A percentile compares a stretch with the other conserved stretches of the same genome.
Evolutionary conservation across 352 stramenopile species (phyloP).

Genomic region (Phytophthora cactorum): DNA sequence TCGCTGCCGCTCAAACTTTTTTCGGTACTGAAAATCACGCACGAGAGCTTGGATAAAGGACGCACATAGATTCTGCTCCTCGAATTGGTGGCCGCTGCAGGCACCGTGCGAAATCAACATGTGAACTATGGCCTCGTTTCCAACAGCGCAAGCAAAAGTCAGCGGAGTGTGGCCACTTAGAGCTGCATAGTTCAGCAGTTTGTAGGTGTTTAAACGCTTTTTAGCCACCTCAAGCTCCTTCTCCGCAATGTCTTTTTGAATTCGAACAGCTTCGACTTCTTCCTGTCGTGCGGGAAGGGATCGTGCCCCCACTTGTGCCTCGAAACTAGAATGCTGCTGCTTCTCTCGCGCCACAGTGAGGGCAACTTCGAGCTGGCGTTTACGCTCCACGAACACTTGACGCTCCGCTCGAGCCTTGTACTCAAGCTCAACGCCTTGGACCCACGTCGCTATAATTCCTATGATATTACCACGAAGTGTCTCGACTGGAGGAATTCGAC

Average conservation of each 20-base stretch:
- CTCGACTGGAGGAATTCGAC: constrained; percentile 41
- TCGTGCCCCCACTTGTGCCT: constrained; percentile 65
- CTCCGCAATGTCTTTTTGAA: constrained; percentile 32
- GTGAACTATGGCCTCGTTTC: constrained; percentile 80
- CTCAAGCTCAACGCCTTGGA: constrained; percentile 78
- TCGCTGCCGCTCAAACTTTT: constrained; percentile 28
- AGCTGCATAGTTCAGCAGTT: constrained; percentile 57
- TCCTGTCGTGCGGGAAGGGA: constrained; percentile 72
- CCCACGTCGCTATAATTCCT: constrained; percentile 64
- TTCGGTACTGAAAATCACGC: constrained; percentile 52
- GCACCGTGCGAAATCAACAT: constrained; percentile 71
- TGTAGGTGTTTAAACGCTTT: constrained; percentile 56
- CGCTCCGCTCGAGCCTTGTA: constrained; percentile 69
- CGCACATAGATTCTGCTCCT: constrained; percentile 63
- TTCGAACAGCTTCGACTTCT: constrained; percentile 53
- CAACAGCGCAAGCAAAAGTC: constrained; percentile 67
- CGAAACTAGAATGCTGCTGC: constrained; percentile 53
- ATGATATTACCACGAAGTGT: constrained; percentile 56
- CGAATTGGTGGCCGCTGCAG: constrained; percentile 42
- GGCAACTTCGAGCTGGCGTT: constrained; percentile 51
- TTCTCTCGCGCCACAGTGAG: constrained; percentile 42
- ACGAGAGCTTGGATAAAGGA: constrained; percentile 72
- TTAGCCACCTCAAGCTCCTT: constrained; percentile 50
- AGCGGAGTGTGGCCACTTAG: constrained; percentile 77
- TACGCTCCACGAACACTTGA: constrained; percentile 60